phyloP scores from a whole-genome alignment of 2,329 filamentous ascomycete genomes.

The Alternaria gansuensis region DNA sequence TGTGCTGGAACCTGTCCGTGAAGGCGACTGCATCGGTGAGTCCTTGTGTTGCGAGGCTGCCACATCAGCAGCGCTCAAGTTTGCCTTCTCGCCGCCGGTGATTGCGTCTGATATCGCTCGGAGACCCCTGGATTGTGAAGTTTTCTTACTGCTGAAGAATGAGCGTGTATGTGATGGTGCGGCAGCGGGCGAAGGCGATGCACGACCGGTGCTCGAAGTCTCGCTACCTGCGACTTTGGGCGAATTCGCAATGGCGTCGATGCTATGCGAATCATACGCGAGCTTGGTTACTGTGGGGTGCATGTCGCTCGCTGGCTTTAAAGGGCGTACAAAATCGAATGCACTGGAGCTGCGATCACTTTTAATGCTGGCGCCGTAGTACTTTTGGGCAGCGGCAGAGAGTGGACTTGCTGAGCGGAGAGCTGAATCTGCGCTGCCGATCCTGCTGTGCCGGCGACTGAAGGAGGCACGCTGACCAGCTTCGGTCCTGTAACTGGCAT shows the following conservation, averaged over 20 bases:
- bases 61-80: slow-evolving; percentile 53
- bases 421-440: slow-evolving; percentile 80
- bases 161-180: slow-evolving; percentile 44
- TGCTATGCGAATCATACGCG: slow-evolving; percentile 61
- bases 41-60: slow-evolving; percentile 60
- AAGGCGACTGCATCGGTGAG: slow-evolving; percentile 68
- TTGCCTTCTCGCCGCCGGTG: slow-evolving; percentile 63
- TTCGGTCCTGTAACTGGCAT: slow-evolving; percentile 75
- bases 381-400: slow-evolving; percentile 72
- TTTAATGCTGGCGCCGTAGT: slow-evolving; percentile 64
- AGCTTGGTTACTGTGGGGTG: slow-evolving; percentile 67
- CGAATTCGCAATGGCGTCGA: slow-evolving; percentile 55
- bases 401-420: slow-evolving; percentile 63
- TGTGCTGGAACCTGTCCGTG: slow-evolving; percentile 77
- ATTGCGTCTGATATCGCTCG: slow-evolving; percentile 82
- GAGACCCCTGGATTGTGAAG: slow-evolving; percentile 69
- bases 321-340: slow-evolving; percentile 51
- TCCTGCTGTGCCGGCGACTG: slow-evolving; percentile 74
- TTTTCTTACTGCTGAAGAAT: slow-evolving; percentile 50
- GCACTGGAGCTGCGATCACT: slow-evolving; percentile 60
- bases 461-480: slow-evolving; percentile 67
- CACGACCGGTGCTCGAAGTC: slow-evolving; percentile 58
- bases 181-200: slow-evolving; percentile 56
- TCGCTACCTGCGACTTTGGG: slow-evolving; percentile 57
- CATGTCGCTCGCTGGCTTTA: slow-evolving; percentile 53